Evolutionary conservation across 805 yeast species (phyloP), one percentile per base, ranked within the genome.

Genomic region (Wickerhamomyces bovis): DNA sequence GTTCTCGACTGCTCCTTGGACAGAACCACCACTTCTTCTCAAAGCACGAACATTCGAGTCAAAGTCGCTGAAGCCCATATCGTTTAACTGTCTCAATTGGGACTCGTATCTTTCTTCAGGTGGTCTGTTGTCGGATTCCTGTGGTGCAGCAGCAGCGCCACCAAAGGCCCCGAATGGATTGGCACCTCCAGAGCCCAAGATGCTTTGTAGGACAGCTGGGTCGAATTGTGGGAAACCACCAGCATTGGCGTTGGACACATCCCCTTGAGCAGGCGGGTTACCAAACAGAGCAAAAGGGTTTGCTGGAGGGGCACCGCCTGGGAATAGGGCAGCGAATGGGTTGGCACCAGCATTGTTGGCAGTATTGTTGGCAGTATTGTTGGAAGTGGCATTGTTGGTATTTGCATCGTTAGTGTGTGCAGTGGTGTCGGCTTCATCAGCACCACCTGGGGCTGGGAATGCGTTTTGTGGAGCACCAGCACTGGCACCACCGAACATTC

Each of bases 21-120:
- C 97, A 52, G 90, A 87, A 9, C 99, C 99, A 30, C 99, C 99
- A 46, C 92, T 81, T 68, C 98, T 81, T 70, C 97, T 81, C 58
- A 94, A 75, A 2, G 98, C 98, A 25, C 81, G 82, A 21, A 94
- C 89, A 61, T 94, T 94, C 55, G 87, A 77, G 55, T 92, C 98
- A 62, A 92, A 92, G 55, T 92, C 97, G 55, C 78, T 80, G 70
- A 92, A 92, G 7, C 94, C 94, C 77, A 85, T 83, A 59, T 85
- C 92, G 61, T 84, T 86, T 57, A 83, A 70, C 61, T 85, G 92
- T 57, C 86, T 78, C 52, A 83, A 67, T 62, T 83, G 94, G 3
- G 73, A 53, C 61, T 81, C 90, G 61, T 78, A 85, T 43, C 86
- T 73, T 62, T 83, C 92, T 67, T 85, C 94, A 16, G 92, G 90